phyloP scores from a whole-genome alignment of 1,284 basidiomycete species.

The Sanghuangporus baumii region DNA sequence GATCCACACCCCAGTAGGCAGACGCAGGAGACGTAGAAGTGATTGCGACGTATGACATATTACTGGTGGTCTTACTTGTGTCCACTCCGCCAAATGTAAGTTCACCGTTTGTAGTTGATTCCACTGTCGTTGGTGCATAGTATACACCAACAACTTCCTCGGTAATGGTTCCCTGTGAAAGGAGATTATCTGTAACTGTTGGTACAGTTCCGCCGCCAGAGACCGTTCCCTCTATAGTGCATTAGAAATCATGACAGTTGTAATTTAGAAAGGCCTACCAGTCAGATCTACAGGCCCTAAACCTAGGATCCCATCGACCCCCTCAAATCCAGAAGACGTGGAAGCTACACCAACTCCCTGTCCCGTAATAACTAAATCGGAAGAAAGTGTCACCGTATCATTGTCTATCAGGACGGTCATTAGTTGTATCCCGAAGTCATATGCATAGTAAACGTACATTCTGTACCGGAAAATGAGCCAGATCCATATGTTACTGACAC shows the following conservation, averaged over 20 bases:
- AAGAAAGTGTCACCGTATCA: slow-evolving; percentile 26
- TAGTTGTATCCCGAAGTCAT: not conserved
- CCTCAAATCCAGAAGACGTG: slow-evolving; percentile 30
- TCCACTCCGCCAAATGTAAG: slow-evolving; percentile 23
- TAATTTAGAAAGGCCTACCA: not conserved
- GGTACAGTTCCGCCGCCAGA: slow-evolving; percentile 18
- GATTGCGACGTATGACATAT: slow-evolving; percentile 10
- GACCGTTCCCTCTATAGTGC: slow-evolving; percentile 15
- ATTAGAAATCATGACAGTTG: not conserved
- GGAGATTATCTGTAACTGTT: slow-evolving; percentile 23
- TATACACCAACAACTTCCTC: slow-evolving; percentile 21
- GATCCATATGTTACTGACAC: slow-evolving; percentile 15
- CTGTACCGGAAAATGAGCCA: slow-evolving; percentile 5
- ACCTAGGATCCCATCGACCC: slow-evolving; percentile 37
- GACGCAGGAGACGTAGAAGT: slow-evolving; percentile 23
- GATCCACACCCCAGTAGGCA: slow-evolving; percentile 33
- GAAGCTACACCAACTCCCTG: slow-evolving; percentile 40
- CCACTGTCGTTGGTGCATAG: slow-evolving; percentile 19
- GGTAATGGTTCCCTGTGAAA: slow-evolving; percentile 19
- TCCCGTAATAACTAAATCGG: slow-evolving; percentile 26
- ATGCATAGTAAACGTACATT: not conserved
- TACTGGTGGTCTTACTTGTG: slow-evolving; percentile 20
- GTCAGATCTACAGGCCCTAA: slow-evolving; percentile 31
- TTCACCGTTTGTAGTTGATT: slow-evolving; percentile 18
- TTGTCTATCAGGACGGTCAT: slow-evolving; percentile 2